Percentiles rank a stretch among this genome's conserved stretches.
Evolutionary conservation across 2,329 filamentous ascomycete genomes (phyloP).

Genomic region (Fusarium sp.): DNA sequence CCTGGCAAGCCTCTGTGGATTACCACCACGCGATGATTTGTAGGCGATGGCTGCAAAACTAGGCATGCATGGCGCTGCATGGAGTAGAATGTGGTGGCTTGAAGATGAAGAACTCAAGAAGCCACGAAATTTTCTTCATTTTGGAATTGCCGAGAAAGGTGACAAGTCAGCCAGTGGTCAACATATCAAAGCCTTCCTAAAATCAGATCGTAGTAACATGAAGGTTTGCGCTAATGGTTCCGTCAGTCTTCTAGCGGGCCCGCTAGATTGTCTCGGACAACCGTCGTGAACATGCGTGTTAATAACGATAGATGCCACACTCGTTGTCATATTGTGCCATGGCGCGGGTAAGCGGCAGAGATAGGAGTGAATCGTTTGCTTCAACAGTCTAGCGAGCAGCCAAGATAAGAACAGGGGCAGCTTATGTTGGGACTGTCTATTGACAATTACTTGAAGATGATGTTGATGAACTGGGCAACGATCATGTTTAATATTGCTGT

Average conservation of each 20-base stretch:
- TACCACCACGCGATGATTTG: conserved; percentile 10
- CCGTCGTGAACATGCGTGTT: not conserved
- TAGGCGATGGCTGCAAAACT: conserved; percentile 9
- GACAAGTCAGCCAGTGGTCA: not conserved
- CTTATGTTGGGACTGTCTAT: not conserved
- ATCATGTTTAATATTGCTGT: not conserved
- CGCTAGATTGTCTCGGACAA: conserved; percentile 6
- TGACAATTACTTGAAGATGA: not conserved
- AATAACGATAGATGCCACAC: too few relatives aligned
- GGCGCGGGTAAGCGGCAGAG: not conserved
- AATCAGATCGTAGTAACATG: conserved; percentile 4
- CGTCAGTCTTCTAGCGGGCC: conserved; percentile 32
- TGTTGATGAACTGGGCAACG: not conserved
- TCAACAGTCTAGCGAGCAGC: not conserved
- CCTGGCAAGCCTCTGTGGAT: conserved; percentile 7
- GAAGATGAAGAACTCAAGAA: conserved; percentile 17
- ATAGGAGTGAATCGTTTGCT: not conserved
- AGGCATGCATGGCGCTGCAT: conserved; percentile 7
- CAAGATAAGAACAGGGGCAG: not conserved
- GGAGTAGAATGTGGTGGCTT: conserved; percentile 18
- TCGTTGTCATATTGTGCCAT: not conserved
- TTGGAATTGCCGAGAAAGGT: conserved; percentile 2
- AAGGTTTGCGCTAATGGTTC: conserved; percentile 32
- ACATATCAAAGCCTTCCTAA: conserved; percentile 13
- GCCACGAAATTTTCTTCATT: conserved; percentile 13